Evolutionary conservation across 2,329 filamentous ascomycete genomes (phyloP), one percentile per base, ranked within the genome.

Genomic region (Microsporum ferrugineum): DNA sequence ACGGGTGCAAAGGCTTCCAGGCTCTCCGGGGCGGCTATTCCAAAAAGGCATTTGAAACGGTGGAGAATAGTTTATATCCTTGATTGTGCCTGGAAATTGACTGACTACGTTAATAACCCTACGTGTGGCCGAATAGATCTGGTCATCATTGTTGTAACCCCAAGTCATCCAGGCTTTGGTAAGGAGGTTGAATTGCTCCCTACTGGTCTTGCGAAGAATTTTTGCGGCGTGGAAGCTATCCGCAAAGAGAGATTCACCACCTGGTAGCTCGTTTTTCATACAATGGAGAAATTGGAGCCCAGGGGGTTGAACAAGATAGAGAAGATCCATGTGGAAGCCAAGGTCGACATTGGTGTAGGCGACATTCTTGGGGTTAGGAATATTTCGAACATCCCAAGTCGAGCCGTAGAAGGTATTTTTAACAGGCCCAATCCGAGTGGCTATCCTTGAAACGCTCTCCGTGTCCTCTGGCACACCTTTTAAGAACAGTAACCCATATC

Each of bases 261-360:
- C 92, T 0, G 81, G 76, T 66, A 85, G 87, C 1, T 85, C 87
- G 68, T 95, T 95, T 64, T 88, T 82, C 47, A 97, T 79, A 69
- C 91, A 96, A 75, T 97, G 94, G 2, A 97, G 83, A 29, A 97
- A 78, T 73, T 99, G 92, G 58, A 94, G 83, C 36, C 86, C 84
- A 0, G 92, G 92, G 2, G 89, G 85, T 58, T 89, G 83, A 12
- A 82, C 77, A 74, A 94, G 87, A 75, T 97, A 97, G 60, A 96
- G 80, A 45, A 97, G 81, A 71, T 97, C 94, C 83, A 96, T 94
- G 76, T 99, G 94, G 56, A 96, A 85, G 14, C 88, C 89, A 1
- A 97, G 84, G 69, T 86, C 86, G 57, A 86, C 81, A 69, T 82
- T 86, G 0, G 92, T 96, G 75, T 97, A 91, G 7, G 94, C 92